Base-by-base conservation (phyloP, 148 eudicot species). In the Spergularia marina region DNA sequence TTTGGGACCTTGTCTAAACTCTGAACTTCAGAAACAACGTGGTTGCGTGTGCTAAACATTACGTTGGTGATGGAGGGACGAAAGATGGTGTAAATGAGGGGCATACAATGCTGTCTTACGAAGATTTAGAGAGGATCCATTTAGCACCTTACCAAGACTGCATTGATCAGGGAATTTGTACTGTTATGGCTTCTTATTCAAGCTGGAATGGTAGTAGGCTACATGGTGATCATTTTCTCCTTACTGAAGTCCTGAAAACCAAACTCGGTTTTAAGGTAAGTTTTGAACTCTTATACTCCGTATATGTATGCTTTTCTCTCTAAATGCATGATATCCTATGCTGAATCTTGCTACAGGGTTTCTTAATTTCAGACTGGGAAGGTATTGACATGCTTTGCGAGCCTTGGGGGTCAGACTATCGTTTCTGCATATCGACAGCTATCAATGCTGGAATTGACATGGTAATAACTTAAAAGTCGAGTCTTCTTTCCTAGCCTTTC, bases 1-100 rank as follows among this genome's bases (percentile, higher is more conserved):
- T 71, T 20, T 39, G n/a, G 6, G 16, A 34, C 5, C 51, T 17
- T 25, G 10, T 40, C 15, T 58, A 21, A 47, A 14, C 71, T 64
- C 56, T 64, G 2, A 7, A 18, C 81, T 84, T 59, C 90, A 95
- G 98, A 83, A 81, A 89, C 49, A 92, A 87, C 65, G 92, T 95
- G 51, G 80, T 81, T 66, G 96, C 97, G 53, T 92, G 96, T 68
- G 97, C 98, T 73, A 95, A 95, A 74, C 98, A 95, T 78, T 95
- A 86, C 74, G 96, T 92, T 74, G 98, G 97, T 2, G 98, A 95
- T 66, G 98, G 98, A 15, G 98, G 97, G 63, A 92, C 98, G 34
- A 83, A 87, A 17, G 85, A 79, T 57, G 97, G 97, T 69, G 76
- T 74, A 82, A 92, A 92, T 76, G 98, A 95, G 78, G 97, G 98